Evolutionary conservation across 768 basidiomycete genomes (phyloP).

Genomic region (Trametes elegans): DNA sequence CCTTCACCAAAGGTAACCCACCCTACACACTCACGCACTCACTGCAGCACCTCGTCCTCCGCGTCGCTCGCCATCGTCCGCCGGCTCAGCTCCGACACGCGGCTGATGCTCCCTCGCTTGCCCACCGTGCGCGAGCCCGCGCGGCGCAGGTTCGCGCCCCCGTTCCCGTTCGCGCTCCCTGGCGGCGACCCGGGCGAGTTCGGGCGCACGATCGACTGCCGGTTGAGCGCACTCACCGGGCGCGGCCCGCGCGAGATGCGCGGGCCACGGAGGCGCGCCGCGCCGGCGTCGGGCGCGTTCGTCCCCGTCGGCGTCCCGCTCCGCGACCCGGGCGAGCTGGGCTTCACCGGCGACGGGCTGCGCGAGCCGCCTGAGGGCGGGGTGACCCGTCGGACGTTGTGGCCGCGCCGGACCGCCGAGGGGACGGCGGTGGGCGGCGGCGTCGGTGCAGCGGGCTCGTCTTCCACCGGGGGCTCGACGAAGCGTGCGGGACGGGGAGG

Average conservation of each 20-base stretch:
- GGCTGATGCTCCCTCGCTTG: conserved; percentile 33
- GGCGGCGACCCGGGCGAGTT: conserved; percentile 17
- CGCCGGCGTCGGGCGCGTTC: conserved; percentile 18
- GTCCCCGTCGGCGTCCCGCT: conserved; percentile 39
- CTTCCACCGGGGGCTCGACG: conserved; percentile 54
- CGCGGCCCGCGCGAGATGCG: conserved; percentile 49
- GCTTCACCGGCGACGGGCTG: conserved; percentile 35
- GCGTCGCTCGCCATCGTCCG: conserved; percentile 84
- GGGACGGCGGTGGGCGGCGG: conserved; percentile 15
- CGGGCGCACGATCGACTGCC: conserved; percentile 34
- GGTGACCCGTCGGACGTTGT: conserved; percentile 36
- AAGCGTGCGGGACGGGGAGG: conserved; percentile 17
- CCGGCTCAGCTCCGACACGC: conserved; percentile 46
- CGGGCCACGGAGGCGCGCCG: conserved; percentile 43
- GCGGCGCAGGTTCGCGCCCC: conserved; percentile 14
- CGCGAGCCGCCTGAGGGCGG: conserved; percentile 32
- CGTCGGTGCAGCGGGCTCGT: conserved; percentile 37
- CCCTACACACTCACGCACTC: background rate
- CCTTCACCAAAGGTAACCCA: background rate
- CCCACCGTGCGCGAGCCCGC: conserved; percentile 25
- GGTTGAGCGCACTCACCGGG: conserved; percentile 54
- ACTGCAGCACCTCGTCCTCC: conserved; percentile 63
- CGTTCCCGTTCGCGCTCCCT: background rate
- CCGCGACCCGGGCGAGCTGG: conserved; percentile 28
- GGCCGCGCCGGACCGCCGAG: conserved; percentile 21